Evolutionary conservation across 371 early-diverging fungal genomes (phyloP).

Genomic region (Mycotypha africana): DNA sequence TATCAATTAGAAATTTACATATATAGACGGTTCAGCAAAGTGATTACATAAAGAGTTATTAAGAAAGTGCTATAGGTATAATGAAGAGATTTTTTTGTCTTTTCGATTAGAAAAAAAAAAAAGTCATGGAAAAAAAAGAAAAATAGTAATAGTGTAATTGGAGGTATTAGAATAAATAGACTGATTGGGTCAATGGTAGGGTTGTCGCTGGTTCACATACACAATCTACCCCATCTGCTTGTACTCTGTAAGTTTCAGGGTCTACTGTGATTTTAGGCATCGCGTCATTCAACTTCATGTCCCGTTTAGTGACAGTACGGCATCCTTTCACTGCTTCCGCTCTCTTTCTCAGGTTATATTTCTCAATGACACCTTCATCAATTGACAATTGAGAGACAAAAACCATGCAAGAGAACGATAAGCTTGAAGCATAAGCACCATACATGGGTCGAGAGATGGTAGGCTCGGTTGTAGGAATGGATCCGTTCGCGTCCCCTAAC

Average conservation of each 20-base stretch:
- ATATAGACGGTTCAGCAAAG: neutral
- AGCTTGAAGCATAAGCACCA: constrained; percentile 60
- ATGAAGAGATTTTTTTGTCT: neutral
- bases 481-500: constrained; percentile 80
- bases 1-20: neutral
- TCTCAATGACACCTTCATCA: constrained; percentile 41
- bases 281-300: constrained; percentile 79
- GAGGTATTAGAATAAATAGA: constrained; percentile 75
- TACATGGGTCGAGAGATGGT: constrained; percentile 82
- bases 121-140: neutral
- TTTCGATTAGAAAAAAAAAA: neutral
- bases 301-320: constrained; percentile 68
- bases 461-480: constrained; percentile 82
- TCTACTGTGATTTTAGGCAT: constrained; percentile 79
- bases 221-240: constrained; percentile 71
- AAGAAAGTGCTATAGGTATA: neutral
- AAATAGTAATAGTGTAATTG: too few relatives aligned
- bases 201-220: constrained; percentile 65
- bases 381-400: constrained; percentile 81
- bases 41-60: neutral
- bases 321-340: constrained; percentile 73
- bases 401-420: constrained; percentile 53
- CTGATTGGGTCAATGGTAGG: constrained; percentile 71
- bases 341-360: constrained; percentile 64
- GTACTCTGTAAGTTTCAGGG: constrained; percentile 87